Conservation (phyloP, 108 stramenopile genomes). For the Conticribra guillardii region DNA sequence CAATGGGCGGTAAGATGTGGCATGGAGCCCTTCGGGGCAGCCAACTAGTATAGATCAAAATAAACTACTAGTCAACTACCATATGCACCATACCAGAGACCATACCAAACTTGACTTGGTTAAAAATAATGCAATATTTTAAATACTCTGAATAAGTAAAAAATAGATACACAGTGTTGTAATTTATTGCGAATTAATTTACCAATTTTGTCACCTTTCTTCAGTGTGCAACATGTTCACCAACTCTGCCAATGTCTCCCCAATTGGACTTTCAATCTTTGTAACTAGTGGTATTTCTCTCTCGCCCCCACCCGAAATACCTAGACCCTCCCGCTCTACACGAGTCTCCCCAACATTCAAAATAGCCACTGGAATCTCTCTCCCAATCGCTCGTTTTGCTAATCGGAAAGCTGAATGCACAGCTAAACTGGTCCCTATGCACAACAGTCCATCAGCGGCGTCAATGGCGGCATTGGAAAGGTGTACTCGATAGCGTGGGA, state of each 20-base stretch:
- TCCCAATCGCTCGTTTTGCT: slow-evolving; percentile 60
- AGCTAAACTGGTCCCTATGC: slow-evolving; percentile 87
- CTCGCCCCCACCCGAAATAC: not conserved
- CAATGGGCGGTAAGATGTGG: too few relatives aligned
- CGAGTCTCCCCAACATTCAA: slow-evolving; percentile 93
- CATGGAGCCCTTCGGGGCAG: too few relatives aligned
- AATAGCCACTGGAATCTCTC: slow-evolving; percentile 75
- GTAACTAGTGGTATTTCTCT: slow-evolving; percentile 22
- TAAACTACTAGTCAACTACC: too few relatives aligned
- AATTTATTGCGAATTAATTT: too few relatives aligned
- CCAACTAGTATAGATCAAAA: too few relatives aligned
- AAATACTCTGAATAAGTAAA: too few relatives aligned
- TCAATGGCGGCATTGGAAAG: slow-evolving; percentile 70
- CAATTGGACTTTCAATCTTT: slow-evolving; percentile 54
- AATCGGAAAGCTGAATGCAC: slow-evolving; percentile 91
- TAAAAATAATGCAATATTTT: too few relatives aligned
- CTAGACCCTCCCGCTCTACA: slow-evolving; percentile 73
- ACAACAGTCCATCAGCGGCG: slow-evolving; percentile 79
- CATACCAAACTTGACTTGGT: too few relatives aligned
- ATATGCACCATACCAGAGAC: too few relatives aligned
- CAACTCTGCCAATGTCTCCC: slow-evolving; percentile 44
- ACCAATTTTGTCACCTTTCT: too few relatives aligned
- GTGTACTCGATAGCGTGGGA: slow-evolving; percentile 73
- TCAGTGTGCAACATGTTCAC: slow-evolving; percentile 24
- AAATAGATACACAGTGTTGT: too few relatives aligned